Percentiles rank a stretch among this genome's conserved stretches.
phyloP scores from a whole-genome alignment of 805 yeast species.

The Torulaspora quercuum region DNA sequence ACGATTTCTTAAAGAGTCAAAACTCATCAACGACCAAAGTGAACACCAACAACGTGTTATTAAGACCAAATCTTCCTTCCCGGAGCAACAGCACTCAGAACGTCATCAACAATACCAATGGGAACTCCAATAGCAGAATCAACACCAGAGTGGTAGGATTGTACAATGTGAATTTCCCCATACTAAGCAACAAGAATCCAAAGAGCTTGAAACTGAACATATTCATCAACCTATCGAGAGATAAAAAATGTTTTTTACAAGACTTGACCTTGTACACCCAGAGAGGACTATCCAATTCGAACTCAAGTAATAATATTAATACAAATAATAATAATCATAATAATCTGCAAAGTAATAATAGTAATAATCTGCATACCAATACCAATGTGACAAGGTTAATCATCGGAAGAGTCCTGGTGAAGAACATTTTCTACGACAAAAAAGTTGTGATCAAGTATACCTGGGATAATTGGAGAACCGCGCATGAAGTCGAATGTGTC shows the following conservation, averaged over 20 bases:
- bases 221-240: constrained; percentile 23
- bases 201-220: constrained; percentile 29
- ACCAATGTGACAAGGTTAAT: constrained; percentile 35
- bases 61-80: constrained; percentile 1
- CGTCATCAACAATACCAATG: background rate
- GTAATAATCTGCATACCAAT: too few species aligned
- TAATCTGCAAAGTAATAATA: too few species aligned
- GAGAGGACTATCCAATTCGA: constrained; percentile 7
- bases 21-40: background rate
- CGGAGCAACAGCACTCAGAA: constrained; percentile 1
- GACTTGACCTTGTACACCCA: constrained; percentile 20
- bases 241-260: constrained; percentile 22
- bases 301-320: too few species aligned
- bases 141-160: constrained; percentile 25
- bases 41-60: constrained; percentile 3
- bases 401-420: constrained; percentile 73
- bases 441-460: constrained; percentile 69
- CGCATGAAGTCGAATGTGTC: constrained; percentile 28
- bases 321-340: too few species aligned
- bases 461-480: constrained; percentile 73
- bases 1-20: constrained; percentile 7
- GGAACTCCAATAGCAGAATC: background rate
- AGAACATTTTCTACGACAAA: constrained; percentile 68
- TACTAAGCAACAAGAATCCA: constrained; percentile 24
- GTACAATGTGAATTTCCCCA: constrained; percentile 30